Base-by-base conservation (phyloP, 1,139 yeast species). In the Debaryomyces robertsiae region DNA sequence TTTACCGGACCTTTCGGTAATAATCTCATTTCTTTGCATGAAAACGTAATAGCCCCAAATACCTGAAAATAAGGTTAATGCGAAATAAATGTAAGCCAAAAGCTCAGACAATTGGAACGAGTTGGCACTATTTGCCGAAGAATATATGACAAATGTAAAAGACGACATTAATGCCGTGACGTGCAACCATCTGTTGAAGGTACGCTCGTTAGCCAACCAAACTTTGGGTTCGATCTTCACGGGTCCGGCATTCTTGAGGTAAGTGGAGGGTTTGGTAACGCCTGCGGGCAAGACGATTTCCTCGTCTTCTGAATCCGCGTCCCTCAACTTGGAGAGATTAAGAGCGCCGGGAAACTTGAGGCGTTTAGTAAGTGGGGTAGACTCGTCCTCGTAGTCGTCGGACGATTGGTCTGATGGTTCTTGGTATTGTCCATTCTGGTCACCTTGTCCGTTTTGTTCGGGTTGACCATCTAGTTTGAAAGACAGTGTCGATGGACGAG, bases 201-300 rank as follows among this genome's bases (percentile, higher is more conserved):
- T 93, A 65, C 98, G 85, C 68, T 93, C 98, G 59, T 93, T 93
- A 25, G 98, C 98, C 47, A 93, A 73, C 98, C 98, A 93, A 28
- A 93, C 98, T 62, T 93, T 93, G 25, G 98, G 95, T 69, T 93
- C 98, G 42, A 93, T 90, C 63, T 86, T 90, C 44, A 90, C 79
- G 2, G 96, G 94, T 5, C 97, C 96, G 27, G 93, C 82, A 60
- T 90, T 90, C 58, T 91, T 87, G 55, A 93, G 75, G 66, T 86
- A 80, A 37, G 75, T 69, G 9, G 77, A 81, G 38, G 98, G 98
- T 58, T 84, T 86, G 38, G 75, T 72, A 13, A 93, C 98, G 17
- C 98, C 98, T 4, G 87, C 81, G 5, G 98, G 98, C 44, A 93
- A 70, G 27, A 77, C 82, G 34, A 89, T 77, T 60, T 91, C 97